Percentiles rank a stretch among this genome's conserved stretches.
phyloP scores from a whole-genome alignment of 2,329 filamentous ascomycete genomes.

The Aspergillus ochraceoroseus region DNA sequence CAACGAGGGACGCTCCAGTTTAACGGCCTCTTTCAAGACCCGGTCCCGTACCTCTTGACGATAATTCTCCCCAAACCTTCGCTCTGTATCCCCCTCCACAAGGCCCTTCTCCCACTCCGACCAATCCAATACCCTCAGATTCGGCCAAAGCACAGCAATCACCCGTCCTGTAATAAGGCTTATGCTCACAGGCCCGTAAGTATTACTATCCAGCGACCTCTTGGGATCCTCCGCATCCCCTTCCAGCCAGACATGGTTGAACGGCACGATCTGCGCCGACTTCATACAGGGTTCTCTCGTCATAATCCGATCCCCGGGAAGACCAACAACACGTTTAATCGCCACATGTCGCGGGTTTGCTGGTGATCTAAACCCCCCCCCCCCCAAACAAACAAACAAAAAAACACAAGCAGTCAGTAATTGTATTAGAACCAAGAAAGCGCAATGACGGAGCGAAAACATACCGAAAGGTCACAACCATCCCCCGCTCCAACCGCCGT shows the following conservation, averaged over 20 bases:
- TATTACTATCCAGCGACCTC: constrained; percentile 76
- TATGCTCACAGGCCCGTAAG: constrained; percentile 77
- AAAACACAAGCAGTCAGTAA: constrained; percentile 9
- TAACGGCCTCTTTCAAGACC: constrained; percentile 37
- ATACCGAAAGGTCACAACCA: constrained; percentile 63
- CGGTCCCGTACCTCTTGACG: constrained; percentile 34
- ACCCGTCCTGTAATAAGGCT: constrained; percentile 71
- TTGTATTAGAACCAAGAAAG: background rate
- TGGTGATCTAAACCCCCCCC: constrained; percentile 55
- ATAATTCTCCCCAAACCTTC: constrained; percentile 28
- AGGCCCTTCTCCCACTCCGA: constrained; percentile 36
- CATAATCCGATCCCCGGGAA: constrained; percentile 72
- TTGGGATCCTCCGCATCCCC: constrained; percentile 68
- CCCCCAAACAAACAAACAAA: background rate
- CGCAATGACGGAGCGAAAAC: constrained; percentile 6
- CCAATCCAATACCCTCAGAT: constrained; percentile 36
- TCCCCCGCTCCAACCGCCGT: constrained; percentile 60
- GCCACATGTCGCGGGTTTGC: constrained; percentile 62
- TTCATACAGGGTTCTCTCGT: constrained; percentile 59
- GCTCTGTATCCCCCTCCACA: constrained; percentile 23
- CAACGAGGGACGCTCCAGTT: constrained; percentile 31
- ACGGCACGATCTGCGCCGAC: constrained; percentile 58
- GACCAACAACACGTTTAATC: constrained; percentile 76
- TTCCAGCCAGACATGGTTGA: constrained; percentile 90
- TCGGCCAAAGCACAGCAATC: constrained; percentile 66